These are phyloP conservation scores for Botrytis paeoniae DNA, from an alignment of 2,329 filamentous ascomycete species.

Conservation along the genomic window DNA sequence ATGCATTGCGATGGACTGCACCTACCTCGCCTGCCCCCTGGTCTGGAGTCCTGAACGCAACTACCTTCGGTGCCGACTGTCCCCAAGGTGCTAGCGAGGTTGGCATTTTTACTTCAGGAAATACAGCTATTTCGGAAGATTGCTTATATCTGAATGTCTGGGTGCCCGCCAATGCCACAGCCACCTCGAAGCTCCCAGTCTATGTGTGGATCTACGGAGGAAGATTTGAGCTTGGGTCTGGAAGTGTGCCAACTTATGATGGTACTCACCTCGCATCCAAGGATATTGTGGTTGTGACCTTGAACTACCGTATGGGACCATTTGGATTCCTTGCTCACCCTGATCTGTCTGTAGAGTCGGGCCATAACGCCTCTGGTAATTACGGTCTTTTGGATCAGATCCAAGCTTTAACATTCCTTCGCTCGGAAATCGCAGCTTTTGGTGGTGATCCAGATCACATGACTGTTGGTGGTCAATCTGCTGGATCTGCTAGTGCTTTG, in stretches of 20 bases:
- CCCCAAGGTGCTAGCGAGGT: constrained; percentile 15
- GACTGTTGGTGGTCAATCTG: constrained; percentile 63
- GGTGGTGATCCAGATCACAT: constrained; percentile 66
- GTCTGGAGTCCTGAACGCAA: constrained; percentile 4
- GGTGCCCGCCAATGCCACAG: constrained; percentile 9
- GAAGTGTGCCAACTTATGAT: constrained; percentile 42
- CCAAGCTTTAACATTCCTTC: background rate
- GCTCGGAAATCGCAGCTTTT: constrained; percentile 54
- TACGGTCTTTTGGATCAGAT: constrained; percentile 66
- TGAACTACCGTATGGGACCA: constrained; percentile 45
- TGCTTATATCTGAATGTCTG: constrained; percentile 6
- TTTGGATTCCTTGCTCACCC: constrained; percentile 32
- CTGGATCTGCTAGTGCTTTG: constrained; percentile 45
- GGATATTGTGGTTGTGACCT: constrained; percentile 44
- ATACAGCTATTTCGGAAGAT: background rate
- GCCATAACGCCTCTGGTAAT: constrained; percentile 49
- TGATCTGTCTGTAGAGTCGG: constrained; percentile 25
- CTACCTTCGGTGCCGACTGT: constrained; percentile 35
- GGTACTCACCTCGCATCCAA: constrained; percentile 44
- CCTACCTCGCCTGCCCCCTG: constrained; percentile 14
- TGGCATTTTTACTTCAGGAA: background rate
- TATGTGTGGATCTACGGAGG: constrained; percentile 46
- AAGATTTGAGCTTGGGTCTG: constrained; percentile 41
- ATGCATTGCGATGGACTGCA: constrained; percentile 19
- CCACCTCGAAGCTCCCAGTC: constrained; percentile 39